Conservation (phyloP, 495 filamentous ascomycete species). For the Xylaria castorea region DNA sequence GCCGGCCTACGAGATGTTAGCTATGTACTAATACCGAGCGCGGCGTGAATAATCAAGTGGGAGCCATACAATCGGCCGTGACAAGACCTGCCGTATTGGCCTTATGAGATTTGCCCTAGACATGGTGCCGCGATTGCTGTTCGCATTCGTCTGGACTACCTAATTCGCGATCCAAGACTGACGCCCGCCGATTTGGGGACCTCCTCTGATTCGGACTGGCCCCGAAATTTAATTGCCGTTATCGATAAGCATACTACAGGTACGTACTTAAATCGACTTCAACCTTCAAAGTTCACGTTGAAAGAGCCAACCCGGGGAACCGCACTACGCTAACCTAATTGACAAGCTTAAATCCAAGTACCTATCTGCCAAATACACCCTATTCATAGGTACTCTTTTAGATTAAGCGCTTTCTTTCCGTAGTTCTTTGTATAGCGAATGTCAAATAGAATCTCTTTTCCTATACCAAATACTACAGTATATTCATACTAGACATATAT, state of each 20-base stretch:
- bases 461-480: neutral
- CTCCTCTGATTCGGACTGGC: neutral
- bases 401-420: neutral
- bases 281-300: neutral
- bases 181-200: constrained; percentile 14
- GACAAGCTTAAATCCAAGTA: neutral
- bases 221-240: constrained; percentile 34
- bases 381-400: neutral
- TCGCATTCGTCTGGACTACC: constrained; percentile 20
- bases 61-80: constrained; percentile 35
- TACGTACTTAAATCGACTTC: neutral
- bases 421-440: neutral
- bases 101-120: constrained; percentile 35
- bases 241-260: constrained; percentile 35
- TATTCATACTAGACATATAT: neutral
- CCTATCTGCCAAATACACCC: neutral
- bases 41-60: neutral
- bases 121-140: constrained; percentile 34
- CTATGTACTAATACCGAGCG: neutral
- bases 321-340: neutral
- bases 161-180: constrained; percentile 32
- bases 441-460: neutral
- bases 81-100: constrained; percentile 39
- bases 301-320: neutral
- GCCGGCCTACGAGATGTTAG: constrained; percentile 36